Evolutionary conservation across 495 filamentous ascomycete genomes (phyloP).

Genomic region (Umbilicaria muhlenbergii): DNA sequence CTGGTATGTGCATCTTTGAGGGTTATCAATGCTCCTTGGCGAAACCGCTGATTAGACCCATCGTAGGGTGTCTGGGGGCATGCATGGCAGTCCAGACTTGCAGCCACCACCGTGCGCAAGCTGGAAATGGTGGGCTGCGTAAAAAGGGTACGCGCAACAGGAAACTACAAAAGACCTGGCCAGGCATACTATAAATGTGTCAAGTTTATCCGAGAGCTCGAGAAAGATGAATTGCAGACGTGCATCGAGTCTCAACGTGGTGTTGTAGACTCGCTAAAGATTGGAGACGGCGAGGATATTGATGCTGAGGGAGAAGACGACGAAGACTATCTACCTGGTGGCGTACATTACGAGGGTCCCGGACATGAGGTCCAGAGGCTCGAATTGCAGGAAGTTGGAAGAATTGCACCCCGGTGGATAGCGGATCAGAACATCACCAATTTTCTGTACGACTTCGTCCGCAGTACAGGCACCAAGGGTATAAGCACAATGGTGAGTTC

Average conservation of each 20-base stretch:
- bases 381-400: slow-evolving; percentile 19
- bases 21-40: not conserved
- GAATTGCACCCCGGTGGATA: slow-evolving; percentile 36
- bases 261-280: slow-evolving; percentile 10
- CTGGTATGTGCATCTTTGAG: slow-evolving; percentile 23
- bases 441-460: slow-evolving; percentile 36
- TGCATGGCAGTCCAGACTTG: slow-evolving; percentile 47
- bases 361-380: slow-evolving; percentile 16
- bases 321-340: slow-evolving; percentile 14
- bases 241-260: slow-evolving; percentile 24
- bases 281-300: slow-evolving; percentile 8
- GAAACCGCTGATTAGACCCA: not conserved
- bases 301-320: slow-evolving; percentile 26
- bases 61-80: slow-evolving; percentile 29
- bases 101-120: slow-evolving; percentile 52
- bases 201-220: slow-evolving; percentile 60
- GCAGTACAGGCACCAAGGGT: slow-evolving; percentile 33
- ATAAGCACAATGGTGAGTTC: slow-evolving; percentile 32
- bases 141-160: slow-evolving; percentile 48
- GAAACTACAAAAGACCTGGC: slow-evolving; percentile 21
- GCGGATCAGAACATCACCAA: slow-evolving; percentile 35
- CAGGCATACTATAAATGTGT: slow-evolving; percentile 40
- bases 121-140: slow-evolving; percentile 54
- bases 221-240: slow-evolving; percentile 40
- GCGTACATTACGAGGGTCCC: slow-evolving; percentile 8